Conservation (phyloP, 106 monocot genomes). For the Dactylorhiza incarnata region DNA sequence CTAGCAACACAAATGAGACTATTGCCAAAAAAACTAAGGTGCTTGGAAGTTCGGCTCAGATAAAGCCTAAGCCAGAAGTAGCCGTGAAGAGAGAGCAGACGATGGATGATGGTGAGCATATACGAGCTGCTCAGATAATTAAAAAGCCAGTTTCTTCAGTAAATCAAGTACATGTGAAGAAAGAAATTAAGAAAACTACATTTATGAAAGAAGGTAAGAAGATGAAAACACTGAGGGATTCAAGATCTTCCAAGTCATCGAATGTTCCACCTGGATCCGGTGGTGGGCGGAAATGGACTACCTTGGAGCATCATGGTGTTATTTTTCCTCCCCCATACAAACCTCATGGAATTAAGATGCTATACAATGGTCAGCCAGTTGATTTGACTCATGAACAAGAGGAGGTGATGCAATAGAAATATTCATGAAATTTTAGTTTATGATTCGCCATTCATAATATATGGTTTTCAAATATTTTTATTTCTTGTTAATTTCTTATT, state of each 20-base stretch:
- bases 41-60: conserved; percentile 17
- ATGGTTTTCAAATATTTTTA: background rate
- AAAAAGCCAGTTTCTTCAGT: conserved; percentile 37
- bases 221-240: conserved; percentile 35
- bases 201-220: conserved; percentile 50
- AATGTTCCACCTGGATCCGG: conserved; percentile 86
- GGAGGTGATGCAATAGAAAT: conserved; percentile 45
- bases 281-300: conserved; percentile 90
- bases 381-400: conserved; percentile 90
- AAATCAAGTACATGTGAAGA: conserved; percentile 36
- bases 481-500: background rate
- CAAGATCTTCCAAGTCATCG: conserved; percentile 48
- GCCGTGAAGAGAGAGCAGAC: conserved; percentile 29
- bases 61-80: conserved; percentile 32
- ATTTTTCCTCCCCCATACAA: conserved; percentile 95
- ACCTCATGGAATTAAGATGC: conserved; percentile 90
- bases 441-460: background rate
- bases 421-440: background rate
- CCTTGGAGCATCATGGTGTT: conserved; percentile 85
- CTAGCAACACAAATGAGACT: conserved; percentile 14
- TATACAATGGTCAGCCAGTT: conserved; percentile 84
- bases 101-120: conserved; percentile 36
- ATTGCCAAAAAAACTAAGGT: conserved; percentile 46
- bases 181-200: conserved; percentile 38
- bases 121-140: conserved; percentile 60